Conservation (phyloP, 805 yeast genomes). For the Hanseniaspora jakobsenii region DNA sequence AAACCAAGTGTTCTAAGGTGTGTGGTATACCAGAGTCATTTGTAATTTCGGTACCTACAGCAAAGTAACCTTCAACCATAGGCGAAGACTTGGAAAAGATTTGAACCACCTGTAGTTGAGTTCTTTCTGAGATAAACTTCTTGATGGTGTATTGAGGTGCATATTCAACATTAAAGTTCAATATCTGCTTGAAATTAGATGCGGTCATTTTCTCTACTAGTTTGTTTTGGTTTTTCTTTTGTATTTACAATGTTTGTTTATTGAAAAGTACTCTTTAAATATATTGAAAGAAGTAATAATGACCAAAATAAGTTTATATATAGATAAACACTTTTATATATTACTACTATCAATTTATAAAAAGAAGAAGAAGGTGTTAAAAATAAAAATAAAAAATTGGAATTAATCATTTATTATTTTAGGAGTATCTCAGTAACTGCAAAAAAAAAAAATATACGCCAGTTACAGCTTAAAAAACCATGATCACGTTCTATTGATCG, state of each 20-base stretch:
- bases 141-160: constrained; percentile 53
- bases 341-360: no score
- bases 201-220: neutral
- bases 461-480: no score
- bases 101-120: constrained; percentile 72
- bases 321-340: no score
- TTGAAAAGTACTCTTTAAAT: no score
- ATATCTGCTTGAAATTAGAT: constrained; percentile 31
- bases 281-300: no score
- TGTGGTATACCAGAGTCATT: constrained; percentile 91
- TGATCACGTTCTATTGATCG: no score
- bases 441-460: no score
- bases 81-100: constrained; percentile 69
- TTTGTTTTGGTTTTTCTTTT: neutral
- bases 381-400: no score
- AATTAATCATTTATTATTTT: no score
- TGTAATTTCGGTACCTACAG: constrained; percentile 84
- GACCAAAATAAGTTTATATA: no score
- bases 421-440: no score
- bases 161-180: constrained; percentile 54
- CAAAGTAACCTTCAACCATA: constrained; percentile 82
- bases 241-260: neutral
- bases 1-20: constrained; percentile 84
- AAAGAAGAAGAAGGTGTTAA: no score
- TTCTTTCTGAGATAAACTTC: constrained; percentile 66